Evolutionary conservation across 129 eudicot genomes (phyloP), one percentile per base, ranked within the genome.

Genomic region (Escallonia rubra): DNA sequence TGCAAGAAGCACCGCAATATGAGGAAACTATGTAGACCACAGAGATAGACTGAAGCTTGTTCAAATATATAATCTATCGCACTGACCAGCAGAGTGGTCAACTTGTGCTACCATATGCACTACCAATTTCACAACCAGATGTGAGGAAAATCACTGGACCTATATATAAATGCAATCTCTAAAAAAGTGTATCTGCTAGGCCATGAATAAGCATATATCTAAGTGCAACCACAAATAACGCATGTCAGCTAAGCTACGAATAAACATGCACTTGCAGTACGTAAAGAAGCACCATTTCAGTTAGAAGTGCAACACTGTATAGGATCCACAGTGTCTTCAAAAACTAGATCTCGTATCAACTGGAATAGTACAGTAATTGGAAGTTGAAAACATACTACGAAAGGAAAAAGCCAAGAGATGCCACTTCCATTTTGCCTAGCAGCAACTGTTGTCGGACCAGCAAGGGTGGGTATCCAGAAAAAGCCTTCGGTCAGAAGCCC

Each of bases 391-490:
- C 95, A 81, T 81, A 93, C 99, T 41, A 93, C 56, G 60, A 93
- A 89, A 38, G 96, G 99, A 47, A 93, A 93, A 68, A 93, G 92
- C 99, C 96, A 93, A 64, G 96, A 86, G 69, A 72, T 86, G 62
- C 95, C 96, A 79, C 95, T 79, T 71, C 99, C 99, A 79, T 71
- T 89, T 75, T 86, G 95, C 66, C 96, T 84, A 63, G 99, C 86
- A 59, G 93, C 95, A 74, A 93, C 12, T 15, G 95, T 93, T 8
- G 99, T 93, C 56, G 99, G 99, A 74, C 99, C 99, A 62, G 99
- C 83, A 51, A 93, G 85, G 13, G 99, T 89, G 65, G 99, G 96
- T 82, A 93, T 89, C 99, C 99, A 93, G 71, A 93, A 93, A 78
- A 93, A 93, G 42, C 96, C 96, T 79, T 93, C 99, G 12, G 90